Percentiles rank a stretch among this genome's conserved stretches.
Conservation (phyloP, 2,329 filamentous ascomycete genomes). For the Fusarium continuum region DNA sequence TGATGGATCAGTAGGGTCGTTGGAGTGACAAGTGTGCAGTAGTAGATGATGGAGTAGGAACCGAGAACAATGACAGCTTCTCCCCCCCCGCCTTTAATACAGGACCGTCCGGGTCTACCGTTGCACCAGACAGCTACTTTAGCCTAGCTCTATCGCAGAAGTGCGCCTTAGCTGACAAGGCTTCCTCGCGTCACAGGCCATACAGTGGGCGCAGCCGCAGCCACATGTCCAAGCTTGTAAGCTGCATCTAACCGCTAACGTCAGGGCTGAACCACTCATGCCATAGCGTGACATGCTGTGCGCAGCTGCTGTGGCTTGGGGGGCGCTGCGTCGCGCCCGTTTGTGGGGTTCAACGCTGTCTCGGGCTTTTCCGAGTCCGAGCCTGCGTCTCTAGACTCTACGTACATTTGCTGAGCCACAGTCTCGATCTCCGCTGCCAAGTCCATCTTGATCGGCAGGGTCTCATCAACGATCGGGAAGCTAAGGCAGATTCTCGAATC, state of each 20-base stretch:
- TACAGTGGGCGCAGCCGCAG: conserved; percentile 35
- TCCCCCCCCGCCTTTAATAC: conserved; percentile 39
- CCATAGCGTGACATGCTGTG: conserved; percentile 22
- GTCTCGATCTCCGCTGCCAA: conserved; percentile 14
- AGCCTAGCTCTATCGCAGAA: conserved; percentile 9
- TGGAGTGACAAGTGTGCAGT: background rate
- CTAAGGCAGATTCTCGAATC: conserved; percentile 12
- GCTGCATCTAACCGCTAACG: conserved; percentile 17
- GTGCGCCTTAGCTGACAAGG: conserved; percentile 38
- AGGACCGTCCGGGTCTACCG: background rate
- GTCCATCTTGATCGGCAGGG: conserved; percentile 18
- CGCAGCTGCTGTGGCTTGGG: conserved; percentile 18
- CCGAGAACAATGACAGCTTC: background rate
- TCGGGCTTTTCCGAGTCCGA: conserved; percentile 12
- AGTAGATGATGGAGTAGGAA: background rate
- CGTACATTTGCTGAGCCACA: conserved; percentile 25
- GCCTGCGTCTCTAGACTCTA: too few relatives aligned
- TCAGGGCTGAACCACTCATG: conserved; percentile 27
- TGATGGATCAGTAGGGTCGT: background rate
- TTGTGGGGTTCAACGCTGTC: background rate
- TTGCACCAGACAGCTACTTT: conserved; percentile 1
- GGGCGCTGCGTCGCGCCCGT: background rate
- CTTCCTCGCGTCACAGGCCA: conserved; percentile 21
- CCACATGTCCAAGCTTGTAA: conserved; percentile 24
- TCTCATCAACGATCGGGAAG: background rate